Evolutionary conservation across 2,329 filamentous ascomycete genomes (phyloP), one percentile per base, ranked within the genome.

Genomic region (Leptographium procerum): DNA sequence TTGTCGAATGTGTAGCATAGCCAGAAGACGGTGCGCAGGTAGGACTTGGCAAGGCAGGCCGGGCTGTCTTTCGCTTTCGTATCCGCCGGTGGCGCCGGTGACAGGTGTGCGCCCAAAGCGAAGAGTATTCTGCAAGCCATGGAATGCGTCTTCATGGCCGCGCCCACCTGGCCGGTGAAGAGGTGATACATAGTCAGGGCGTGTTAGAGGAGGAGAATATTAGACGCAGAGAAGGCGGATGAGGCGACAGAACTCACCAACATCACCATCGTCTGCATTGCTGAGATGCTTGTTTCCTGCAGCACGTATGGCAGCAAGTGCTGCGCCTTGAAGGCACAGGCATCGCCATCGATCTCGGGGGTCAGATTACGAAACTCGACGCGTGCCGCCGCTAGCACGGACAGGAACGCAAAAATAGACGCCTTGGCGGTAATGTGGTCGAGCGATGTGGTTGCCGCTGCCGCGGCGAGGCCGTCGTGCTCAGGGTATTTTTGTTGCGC

Each of bases 1-100:
- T 81, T 83, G 62, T 84, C 80, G 11, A 80, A 66, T 2, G 70
- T 71, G 59, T 81, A 83, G 61, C 75, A 76, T 7, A 82, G 63
- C 79, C 81, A 83, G 63, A 83, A 83, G 0, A 82, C 57, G 33
- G 68, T 64, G 3, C 75, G 70, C 0, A 74, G 61, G 33, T 75
- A 70, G 10, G 67, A 65, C 45, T 66, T 64, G 51, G 67, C 64
- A 1, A 69, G 69, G 51, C 69, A 64, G 3, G n/a, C 33, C 2
- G 7, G 3, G 34, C 16, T 10, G n/a, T 14, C 16, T 9, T 14
- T 29, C 22, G 5, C 31, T 31, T 9, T 24, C n/a, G 5, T 24
- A 3, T 24, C 24, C 26, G 57, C 11, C 16, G 43, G 11, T 10
- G 40, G 43, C 22, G 26, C 4, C 60, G 34, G n/a, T 60, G 57